Percentiles rank a stretch among this genome's conserved stretches.
These are phyloP conservation scores for Yarrowia sp. DNA, from an alignment of 805 yeast genomes.

Conservation along the genomic window DNA sequence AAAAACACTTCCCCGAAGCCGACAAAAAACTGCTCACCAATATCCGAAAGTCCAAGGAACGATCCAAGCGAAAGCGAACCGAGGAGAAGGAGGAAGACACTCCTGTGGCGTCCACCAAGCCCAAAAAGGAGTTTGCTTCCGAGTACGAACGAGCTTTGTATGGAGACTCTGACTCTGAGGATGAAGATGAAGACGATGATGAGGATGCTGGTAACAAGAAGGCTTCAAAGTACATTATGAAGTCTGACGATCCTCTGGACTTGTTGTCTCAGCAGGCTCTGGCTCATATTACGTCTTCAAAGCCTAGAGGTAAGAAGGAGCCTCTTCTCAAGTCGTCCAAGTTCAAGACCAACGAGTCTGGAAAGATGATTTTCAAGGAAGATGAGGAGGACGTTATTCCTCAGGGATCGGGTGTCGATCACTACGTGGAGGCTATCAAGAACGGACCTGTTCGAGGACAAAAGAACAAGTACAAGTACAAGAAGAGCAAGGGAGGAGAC, in stretches of 20 bases:
- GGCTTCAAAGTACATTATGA: constrained; percentile 59
- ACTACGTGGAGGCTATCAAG: constrained; percentile 89
- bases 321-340: constrained; percentile 35
- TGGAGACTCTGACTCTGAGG: constrained; percentile 64
- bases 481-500: constrained; percentile 56
- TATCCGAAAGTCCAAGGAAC: constrained; percentile 79
- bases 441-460: constrained; percentile 94
- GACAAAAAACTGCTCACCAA: constrained; percentile 80
- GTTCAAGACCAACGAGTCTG: constrained; percentile 53
- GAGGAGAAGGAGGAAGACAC: constrained; percentile 43
- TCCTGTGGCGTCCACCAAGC: constrained; percentile 41
- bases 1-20: constrained; percentile 81
- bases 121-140: constrained; percentile 51
- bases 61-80: constrained; percentile 70
- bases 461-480: constrained; percentile 84
- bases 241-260: constrained; percentile 79
- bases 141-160: constrained; percentile 92
- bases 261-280: constrained; percentile 80
- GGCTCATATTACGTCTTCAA: constrained; percentile 84
- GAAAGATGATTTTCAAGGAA: constrained; percentile 66
- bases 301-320: constrained; percentile 56
- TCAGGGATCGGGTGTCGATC: constrained; percentile 62
- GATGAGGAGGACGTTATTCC: constrained; percentile 34
- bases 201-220: constrained; percentile 34
- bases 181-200: constrained; percentile 51